Evolutionary conservation across 208 protist genomes (phyloP), one percentile per base, ranked within the genome.

Genomic region (Leishmania aethiopica): DNA sequence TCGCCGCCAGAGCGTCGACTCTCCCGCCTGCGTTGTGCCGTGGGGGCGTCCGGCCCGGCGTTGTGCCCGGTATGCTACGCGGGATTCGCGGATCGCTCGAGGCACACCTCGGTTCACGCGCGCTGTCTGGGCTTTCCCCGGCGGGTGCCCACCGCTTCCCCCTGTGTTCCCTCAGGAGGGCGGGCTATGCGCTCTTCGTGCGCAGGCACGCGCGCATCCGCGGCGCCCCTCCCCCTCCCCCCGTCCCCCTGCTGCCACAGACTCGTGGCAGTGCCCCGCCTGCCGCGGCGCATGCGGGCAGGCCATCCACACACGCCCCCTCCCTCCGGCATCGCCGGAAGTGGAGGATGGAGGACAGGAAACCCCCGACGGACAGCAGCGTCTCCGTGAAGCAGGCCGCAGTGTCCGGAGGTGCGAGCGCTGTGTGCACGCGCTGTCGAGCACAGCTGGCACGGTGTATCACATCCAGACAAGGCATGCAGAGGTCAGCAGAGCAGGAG

Each of bases 401-500:
- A n/a, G 10, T 62, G 57, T 17, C 25, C 17, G 32, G 6, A 62
- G 57, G 25, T 32, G 19, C 59, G 59, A 32, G n/a, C 8, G 15
- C 35, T 25, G 67, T 28, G 67, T 6, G 67, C 35, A 69, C 17
- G 15, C 37, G 17, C 35, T 47, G 35, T 11, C 10, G 37, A 40
- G 35, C 13, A 28, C 37, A 17, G 42, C 69, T n/a, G 28, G 69
- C 25, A 28, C 51, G 35, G 67, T 17, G 67, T 51, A 49, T 45
- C 22, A 11, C 19, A 51, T 17, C 67, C 25, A 72, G 40, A 11
- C 67, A 45, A 51, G 37, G 67, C 42, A 49, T 49, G 19, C 19
- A 49, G 67, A n/a, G 67, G 35, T 49, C n/a, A 71, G 66, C 66
- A 71, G 37, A 82, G 37, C 51, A 83, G 77, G 17, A 78, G 40